Evolutionary conservation across 345 rosid species (phyloP).

Genomic region (Stellera chamaejasme): DNA sequence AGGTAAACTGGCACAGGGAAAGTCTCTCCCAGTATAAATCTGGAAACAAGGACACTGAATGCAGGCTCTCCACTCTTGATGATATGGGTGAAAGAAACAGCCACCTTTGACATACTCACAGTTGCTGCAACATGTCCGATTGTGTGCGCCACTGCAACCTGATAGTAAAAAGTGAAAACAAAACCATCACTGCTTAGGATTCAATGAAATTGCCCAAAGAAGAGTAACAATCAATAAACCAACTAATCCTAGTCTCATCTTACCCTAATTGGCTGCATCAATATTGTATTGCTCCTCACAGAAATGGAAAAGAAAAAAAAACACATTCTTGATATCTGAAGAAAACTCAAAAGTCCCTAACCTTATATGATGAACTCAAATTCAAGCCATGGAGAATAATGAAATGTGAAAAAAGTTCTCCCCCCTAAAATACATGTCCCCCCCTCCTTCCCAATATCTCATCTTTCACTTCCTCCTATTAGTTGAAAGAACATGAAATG

Average conservation of each 20-base stretch:
- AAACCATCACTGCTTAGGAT: constrained; percentile 8
- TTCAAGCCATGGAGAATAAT: background rate
- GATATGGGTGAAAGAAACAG: constrained; percentile 98
- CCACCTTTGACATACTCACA: constrained; percentile 99
- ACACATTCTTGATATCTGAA: too few species aligned
- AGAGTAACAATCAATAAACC: background rate
- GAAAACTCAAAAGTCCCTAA: too few species aligned
- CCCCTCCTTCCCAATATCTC: background rate
- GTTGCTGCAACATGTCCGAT: constrained; percentile 99
- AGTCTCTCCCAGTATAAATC: constrained; percentile 79
- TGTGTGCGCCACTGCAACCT: constrained; percentile 99
- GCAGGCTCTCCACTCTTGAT: constrained; percentile 99
- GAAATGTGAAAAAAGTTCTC: background rate
- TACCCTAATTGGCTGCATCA: background rate
- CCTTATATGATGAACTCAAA: too few species aligned
- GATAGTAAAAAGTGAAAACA: background rate
- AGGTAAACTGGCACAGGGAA: constrained; percentile 76
- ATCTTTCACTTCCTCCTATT: background rate
- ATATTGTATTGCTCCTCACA: constrained; percentile 9
- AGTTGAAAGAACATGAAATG: background rate
- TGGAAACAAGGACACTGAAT: constrained; percentile 90
- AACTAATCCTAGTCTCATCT: background rate
- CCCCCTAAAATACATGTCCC: background rate
- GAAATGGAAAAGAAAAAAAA: constrained; percentile 11
- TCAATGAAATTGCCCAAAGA: constrained; percentile 3